phyloP scores from a whole-genome alignment of 129 eudicot genomes.

The Helichrysum umbraculigerum region DNA sequence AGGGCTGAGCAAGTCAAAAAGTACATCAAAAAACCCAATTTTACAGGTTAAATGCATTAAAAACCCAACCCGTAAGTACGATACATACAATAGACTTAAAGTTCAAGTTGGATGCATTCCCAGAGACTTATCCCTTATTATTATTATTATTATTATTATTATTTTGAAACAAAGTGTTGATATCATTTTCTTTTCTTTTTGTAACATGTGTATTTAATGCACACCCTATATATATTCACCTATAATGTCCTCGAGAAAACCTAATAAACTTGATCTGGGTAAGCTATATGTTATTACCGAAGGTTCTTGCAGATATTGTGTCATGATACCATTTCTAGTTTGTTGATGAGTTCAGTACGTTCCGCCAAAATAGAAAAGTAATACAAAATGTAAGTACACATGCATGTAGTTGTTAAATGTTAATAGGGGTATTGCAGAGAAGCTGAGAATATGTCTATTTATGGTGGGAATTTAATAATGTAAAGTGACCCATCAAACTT shows the following conservation, averaged over 20 bases:
- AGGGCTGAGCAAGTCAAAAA: no score
- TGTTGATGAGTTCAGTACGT: slow-evolving; percentile 14
- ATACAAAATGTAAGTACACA: slow-evolving; percentile 23
- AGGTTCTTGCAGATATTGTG: slow-evolving; percentile 44
- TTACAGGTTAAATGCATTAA: no score
- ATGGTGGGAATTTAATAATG: slow-evolving; percentile 44
- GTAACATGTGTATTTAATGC: no score
- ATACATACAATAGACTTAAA: no score
- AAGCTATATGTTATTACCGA: slow-evolving; percentile 39
- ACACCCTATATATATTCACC: slow-evolving; percentile 12
- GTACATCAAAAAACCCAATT: no score
- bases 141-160: no score
- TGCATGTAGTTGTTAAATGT: slow-evolving; percentile 25
- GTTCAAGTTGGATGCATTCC: no score
- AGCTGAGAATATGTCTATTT: slow-evolving; percentile 35
- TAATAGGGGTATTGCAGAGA: slow-evolving; percentile 40
- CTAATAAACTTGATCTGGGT: neutral
- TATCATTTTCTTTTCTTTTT: no score
- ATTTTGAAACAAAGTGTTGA: no score
- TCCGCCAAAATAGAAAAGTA: neutral
- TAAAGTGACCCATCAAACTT: slow-evolving; percentile 41
- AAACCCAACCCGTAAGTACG: no score
- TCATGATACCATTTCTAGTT: slow-evolving; percentile 27
- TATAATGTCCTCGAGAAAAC: slow-evolving; percentile 16
- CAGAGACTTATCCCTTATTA: no score